Evolutionary conservation across 2,329 filamentous ascomycete genomes (phyloP), one percentile per base, ranked within the genome.

Genomic region (Calycina herbarum): DNA sequence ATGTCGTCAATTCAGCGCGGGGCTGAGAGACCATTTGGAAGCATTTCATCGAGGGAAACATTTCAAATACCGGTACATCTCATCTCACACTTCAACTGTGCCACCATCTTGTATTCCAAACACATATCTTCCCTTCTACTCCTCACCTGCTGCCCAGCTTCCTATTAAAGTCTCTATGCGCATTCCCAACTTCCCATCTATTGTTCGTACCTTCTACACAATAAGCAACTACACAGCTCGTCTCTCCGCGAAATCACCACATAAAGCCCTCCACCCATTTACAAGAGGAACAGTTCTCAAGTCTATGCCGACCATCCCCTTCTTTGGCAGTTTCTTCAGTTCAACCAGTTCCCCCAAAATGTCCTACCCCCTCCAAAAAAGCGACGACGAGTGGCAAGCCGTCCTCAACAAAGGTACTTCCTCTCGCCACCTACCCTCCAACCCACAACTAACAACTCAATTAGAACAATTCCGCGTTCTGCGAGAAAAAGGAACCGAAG

Each of bases 401-500:
- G 86, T 97, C 66, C 82, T 99, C 63, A 93, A 83, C 64, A 86
- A 85, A 75, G 88, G 89, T 90, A 69, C 8, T 10, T 15, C 27
- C 20, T 61, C 29, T 33, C 57, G 11, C 45, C 57, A 66, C 57
- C 56, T n/a, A n/a, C 57, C 71, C 81, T 81, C 73, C 78, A 81
- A 82, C 56, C 1, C 57, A 2, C 10, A 17, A 51, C 62, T 77
- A 70, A 78, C 69, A 33, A 15, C 38, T 57, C 58, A 2, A 5
- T 27, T 73, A 97, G 94, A 97, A 75, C 95, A 99, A 84, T 99
- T 98, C 83, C 92, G 92, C 70, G 86, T 99, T 76, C 87, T 99
- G 64, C 90, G 95, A 69, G 82, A 96, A 77, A 94, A 97, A 78
- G 95, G 94, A 73, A 99, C 95, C 57, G 96, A 99, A 77, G 79